Conservation (phyloP, 1,284 basidiomycete genomes). For the Tetrapyrgos nigripes region DNA sequence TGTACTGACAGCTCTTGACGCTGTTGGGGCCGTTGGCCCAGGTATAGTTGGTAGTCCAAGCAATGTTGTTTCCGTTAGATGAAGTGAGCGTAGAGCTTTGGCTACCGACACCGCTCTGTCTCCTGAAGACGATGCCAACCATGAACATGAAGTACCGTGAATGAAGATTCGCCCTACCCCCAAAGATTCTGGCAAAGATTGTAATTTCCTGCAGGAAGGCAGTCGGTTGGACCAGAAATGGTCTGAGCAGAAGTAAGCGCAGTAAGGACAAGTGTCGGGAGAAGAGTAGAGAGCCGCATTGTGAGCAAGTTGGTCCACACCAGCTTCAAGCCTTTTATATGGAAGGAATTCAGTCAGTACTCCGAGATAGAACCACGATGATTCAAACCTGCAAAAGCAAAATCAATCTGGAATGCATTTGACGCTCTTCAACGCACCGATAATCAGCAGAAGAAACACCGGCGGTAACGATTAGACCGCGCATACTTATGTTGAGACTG, state of each 20-base stretch:
- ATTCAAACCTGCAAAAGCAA: too few species aligned
- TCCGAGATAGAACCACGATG: too few species aligned
- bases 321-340: too few species aligned
- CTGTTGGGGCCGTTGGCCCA: constrained; percentile 59
- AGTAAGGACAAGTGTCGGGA: not conserved
- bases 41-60: constrained; percentile 62
- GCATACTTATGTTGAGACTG: too few species aligned
- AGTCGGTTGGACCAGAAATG: constrained; percentile 51
- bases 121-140: not conserved
- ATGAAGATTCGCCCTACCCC: constrained; percentile 46
- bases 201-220: constrained; percentile 52
- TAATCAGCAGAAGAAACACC: not conserved
- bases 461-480: not conserved
- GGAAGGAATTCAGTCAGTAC: too few species aligned
- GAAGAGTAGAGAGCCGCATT: constrained; percentile 7
- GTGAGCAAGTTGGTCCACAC: too few species aligned
- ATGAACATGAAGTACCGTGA: not conserved
- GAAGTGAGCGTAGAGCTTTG: constrained; percentile 56
- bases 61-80: constrained; percentile 46
- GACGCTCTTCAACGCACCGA: not conserved
- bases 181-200: constrained; percentile 65
- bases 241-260: constrained; percentile 28
- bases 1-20: constrained; percentile 59
- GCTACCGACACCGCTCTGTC: constrained; percentile 48
- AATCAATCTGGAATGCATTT: not conserved